These are phyloP conservation scores for Globisporangium sylvaticum DNA, from an alignment of 352 stramenopile species.

Conservation along the genomic window DNA sequence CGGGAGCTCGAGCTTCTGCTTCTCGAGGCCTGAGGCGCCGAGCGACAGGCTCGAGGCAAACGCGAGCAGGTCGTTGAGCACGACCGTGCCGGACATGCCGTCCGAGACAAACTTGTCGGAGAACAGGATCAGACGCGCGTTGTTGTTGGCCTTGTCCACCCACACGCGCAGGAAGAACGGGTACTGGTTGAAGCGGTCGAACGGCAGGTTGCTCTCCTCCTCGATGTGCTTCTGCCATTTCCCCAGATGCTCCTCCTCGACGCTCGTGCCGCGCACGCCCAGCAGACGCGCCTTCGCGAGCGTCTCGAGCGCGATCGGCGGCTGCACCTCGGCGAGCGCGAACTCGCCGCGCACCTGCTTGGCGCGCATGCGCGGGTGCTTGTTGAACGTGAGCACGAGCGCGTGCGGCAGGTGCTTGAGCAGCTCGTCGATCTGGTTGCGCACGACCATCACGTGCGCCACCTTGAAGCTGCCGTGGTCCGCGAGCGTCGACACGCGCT, in stretches of 20 bases:
- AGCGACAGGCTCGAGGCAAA: conserved; percentile 9
- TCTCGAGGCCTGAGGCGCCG: background rate
- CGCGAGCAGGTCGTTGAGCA: conserved; percentile 14
- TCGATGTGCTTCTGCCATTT: conserved; percentile 15
- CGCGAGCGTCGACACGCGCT: conserved; percentile 24
- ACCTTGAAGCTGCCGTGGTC: conserved; percentile 23
- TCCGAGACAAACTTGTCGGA: conserved; percentile 12
- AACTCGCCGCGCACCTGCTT: conserved; percentile 21
- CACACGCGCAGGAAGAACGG: conserved; percentile 12
- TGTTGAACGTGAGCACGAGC: conserved; percentile 32
- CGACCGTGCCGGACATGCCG: conserved; percentile 5
- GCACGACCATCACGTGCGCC: conserved; percentile 8
- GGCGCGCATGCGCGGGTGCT: conserved; percentile 34
- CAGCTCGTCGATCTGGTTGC: background rate
- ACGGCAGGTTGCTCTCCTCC: conserved; percentile 2
- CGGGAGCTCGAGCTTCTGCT: conserved; percentile 7
- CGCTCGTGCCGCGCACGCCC: conserved; percentile 7
- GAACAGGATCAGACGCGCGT: conserved; percentile 8
- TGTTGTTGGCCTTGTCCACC: conserved; percentile 3
- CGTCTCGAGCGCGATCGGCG: conserved; percentile 15
- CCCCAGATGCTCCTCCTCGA: conserved; percentile 7
- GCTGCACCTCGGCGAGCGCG: conserved; percentile 28
- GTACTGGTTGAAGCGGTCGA: conserved; percentile 7
- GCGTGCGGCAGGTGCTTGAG: conserved; percentile 21
- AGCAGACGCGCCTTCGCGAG: background rate